Evolutionary conservation across 2,329 filamentous ascomycete genomes (phyloP).

Genomic region (Penicillium expansum): DNA sequence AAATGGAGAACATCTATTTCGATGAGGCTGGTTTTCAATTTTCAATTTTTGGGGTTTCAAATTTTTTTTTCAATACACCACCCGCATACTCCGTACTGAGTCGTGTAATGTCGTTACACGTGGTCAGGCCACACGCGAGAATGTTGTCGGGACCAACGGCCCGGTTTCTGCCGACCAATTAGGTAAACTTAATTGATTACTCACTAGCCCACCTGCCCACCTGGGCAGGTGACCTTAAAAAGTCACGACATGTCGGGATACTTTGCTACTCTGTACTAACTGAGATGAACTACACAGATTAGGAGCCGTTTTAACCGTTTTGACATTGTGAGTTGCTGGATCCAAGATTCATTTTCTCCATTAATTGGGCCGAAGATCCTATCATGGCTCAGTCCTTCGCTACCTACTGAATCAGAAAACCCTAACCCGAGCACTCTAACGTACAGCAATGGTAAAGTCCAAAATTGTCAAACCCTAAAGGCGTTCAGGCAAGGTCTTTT

Average conservation of each 20-base stretch:
- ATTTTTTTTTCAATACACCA: not conserved
- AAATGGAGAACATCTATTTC: not conserved
- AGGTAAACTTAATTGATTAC: not conserved
- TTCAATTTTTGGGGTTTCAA: not conserved
- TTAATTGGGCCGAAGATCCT: not conserved
- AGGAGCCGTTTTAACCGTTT: not conserved
- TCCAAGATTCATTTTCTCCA: not conserved
- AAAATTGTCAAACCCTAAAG: not conserved
- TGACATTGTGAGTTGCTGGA: not conserved
- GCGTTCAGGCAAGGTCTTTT: not conserved
- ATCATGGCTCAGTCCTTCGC: not conserved
- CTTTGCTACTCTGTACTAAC: not conserved
- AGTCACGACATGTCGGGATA: too few species aligned
- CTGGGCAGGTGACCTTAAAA: not conserved
- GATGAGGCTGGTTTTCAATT: not conserved
- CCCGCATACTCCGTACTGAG: too few species aligned
- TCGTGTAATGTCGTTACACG: too few species aligned
- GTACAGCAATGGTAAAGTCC: not conserved
- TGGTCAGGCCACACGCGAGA: slow-evolving; percentile 13
- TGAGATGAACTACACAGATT: not conserved
- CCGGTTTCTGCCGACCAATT: not conserved
- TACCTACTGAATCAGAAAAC: not conserved
- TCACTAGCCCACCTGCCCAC: too few species aligned
- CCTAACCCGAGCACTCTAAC: not conserved
- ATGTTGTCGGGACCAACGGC: not conserved